phyloP scores from a whole-genome alignment of 192 early-diverging fungal species.

The Entrophospora sp. region DNA sequence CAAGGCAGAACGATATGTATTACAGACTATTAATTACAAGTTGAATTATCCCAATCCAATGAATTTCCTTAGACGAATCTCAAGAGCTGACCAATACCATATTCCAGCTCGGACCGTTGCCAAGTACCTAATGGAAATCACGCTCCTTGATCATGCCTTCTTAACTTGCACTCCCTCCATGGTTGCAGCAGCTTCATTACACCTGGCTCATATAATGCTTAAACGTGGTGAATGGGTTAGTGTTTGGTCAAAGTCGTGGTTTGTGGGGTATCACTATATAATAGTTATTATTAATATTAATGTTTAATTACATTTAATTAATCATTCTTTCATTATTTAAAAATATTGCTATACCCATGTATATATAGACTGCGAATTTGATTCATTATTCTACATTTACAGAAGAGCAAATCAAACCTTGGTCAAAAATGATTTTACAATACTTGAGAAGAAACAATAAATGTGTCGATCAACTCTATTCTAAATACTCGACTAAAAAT shows the following conservation, averaged over 20 bases:
- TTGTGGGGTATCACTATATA: no score
- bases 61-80: slow-evolving; percentile 82
- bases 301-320: neutral
- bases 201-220: slow-evolving; percentile 77
- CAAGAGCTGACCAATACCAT: slow-evolving; percentile 85
- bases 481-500: slow-evolving; percentile 75
- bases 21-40: slow-evolving; percentile 78
- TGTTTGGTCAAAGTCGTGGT: no score
- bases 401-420: slow-evolving; percentile 53
- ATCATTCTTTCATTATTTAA: no score
- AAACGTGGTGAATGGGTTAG: slow-evolving; percentile 63
- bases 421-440: slow-evolving; percentile 61
- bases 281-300: neutral
- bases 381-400: slow-evolving; percentile 75
- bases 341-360: neutral
- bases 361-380: slow-evolving; percentile 50
- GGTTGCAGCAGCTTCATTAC: slow-evolving; percentile 71
- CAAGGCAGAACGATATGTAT: slow-evolving; percentile 85
- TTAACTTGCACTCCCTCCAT: slow-evolving; percentile 59
- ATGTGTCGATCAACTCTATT: slow-evolving; percentile 65
- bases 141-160: slow-evolving; percentile 77
- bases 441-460: slow-evolving; percentile 46
- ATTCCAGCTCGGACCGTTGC: slow-evolving; percentile 84
- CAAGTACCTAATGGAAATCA: slow-evolving; percentile 95
- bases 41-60: slow-evolving; percentile 86